These are phyloP conservation scores for Fusarium secorum DNA, from an alignment of 2,329 filamentous ascomycete species.

Conservation along the genomic window DNA sequence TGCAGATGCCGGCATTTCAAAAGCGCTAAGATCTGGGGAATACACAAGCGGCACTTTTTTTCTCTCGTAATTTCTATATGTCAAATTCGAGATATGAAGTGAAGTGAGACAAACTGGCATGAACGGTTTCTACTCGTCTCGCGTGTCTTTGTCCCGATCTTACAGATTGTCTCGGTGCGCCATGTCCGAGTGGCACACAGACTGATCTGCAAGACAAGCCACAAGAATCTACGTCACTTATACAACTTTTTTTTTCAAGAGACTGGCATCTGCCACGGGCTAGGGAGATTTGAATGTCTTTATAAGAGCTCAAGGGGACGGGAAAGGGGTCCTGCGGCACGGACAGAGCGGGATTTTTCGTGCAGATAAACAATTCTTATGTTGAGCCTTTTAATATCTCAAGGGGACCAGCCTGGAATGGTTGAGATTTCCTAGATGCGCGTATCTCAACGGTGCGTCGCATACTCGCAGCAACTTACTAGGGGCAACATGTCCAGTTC, in stretches of 20 bases:
- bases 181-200: conserved; percentile 3
- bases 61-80: neutral
- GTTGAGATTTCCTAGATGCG: conserved; percentile 25
- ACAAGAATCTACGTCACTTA: conserved; percentile 25
- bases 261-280: conserved; percentile 23
- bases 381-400: neutral
- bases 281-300: conserved; percentile 35
- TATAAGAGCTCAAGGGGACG: neutral
- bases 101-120: conserved; percentile 21
- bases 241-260: neutral
- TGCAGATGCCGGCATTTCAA: conserved; percentile 26
- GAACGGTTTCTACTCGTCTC: conserved; percentile 4
- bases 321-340: conserved; percentile 3
- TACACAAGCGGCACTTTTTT: neutral
- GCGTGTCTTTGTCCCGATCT: conserved; percentile 26
- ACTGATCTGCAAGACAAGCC: conserved; percentile 11
- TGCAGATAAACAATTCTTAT: neutral
- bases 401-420: conserved; percentile 27
- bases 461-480: conserved; percentile 26
- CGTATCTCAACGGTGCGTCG: conserved; percentile 6
- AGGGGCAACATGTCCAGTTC: conserved; percentile 22
- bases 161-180: conserved; percentile 22
- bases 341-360: neutral
- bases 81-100: neutral
- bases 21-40: conserved; percentile 17